Percentiles rank a stretch among this genome's conserved stretches.
Evolutionary conservation across 345 rosid species (phyloP).

Genomic region (Citrus sinensis): DNA sequence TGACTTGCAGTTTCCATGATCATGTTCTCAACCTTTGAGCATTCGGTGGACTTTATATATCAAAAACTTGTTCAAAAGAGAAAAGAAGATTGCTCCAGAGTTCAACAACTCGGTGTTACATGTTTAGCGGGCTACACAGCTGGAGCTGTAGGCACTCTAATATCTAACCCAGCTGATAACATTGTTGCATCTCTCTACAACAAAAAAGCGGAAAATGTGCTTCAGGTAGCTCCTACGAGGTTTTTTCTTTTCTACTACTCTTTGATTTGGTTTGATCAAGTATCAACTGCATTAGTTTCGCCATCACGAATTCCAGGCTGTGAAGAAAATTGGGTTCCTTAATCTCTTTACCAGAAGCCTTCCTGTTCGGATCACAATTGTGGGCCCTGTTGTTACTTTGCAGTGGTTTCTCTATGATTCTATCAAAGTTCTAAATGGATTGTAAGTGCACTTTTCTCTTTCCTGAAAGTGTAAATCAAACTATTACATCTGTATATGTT

Average conservation of each 20-base stretch:
- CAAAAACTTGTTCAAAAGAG: conserved; percentile 25
- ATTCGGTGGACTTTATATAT: conserved; percentile 41
- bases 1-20: conserved; percentile 48
- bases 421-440: conserved; percentile 52
- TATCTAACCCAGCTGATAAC: conserved; percentile 63
- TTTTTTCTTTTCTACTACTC: background rate
- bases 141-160: conserved; percentile 44
- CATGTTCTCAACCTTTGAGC: conserved; percentile 57
- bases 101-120: conserved; percentile 50
- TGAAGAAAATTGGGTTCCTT: conserved; percentile 47
- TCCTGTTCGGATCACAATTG: conserved; percentile 54
- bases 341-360: conserved; percentile 64
- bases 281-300: background rate
- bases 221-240: conserved; percentile 34
- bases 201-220: conserved; percentile 42
- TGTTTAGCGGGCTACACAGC: conserved; percentile 53
- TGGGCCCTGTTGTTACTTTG: conserved; percentile 57
- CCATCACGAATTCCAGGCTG: conserved; percentile 39
- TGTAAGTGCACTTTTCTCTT: conserved; percentile 42
- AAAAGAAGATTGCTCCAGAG: conserved; percentile 46
- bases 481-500: background rate
- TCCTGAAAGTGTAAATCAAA: background rate
- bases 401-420: conserved; percentile 66
- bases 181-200: conserved; percentile 54
- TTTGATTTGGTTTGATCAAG: background rate